phyloP scores from a whole-genome alignment of 2,329 filamentous ascomycete genomes.

The Ophioceras dolichostomum region DNA sequence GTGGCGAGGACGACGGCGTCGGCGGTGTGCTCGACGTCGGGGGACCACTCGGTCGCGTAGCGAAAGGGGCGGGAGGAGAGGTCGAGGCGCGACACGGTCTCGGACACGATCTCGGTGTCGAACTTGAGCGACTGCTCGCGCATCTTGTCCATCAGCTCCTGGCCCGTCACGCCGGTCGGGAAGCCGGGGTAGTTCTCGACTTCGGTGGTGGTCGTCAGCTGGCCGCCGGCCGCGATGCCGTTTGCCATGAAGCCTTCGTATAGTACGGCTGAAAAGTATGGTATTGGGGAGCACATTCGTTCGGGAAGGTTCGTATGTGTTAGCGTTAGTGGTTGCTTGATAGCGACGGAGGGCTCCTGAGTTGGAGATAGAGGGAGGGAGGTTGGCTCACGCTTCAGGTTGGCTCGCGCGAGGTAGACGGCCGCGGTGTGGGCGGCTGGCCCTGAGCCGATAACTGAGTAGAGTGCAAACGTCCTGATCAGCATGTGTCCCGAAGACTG shows the following conservation, averaged over 20 bases:
- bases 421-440: conserved; percentile 95
- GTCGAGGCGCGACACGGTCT: conserved; percentile 85
- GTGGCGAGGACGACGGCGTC: conserved; percentile 92
- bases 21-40: conserved; percentile 73
- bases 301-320: not conserved
- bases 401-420: conserved; percentile 88
- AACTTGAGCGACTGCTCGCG: conserved; percentile 81
- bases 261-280: conserved; percentile 68
- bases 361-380: not conserved
- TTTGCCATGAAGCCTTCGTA: conserved; percentile 98
- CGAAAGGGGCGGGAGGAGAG: conserved; percentile 77
- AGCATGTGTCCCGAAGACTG: conserved; percentile 3
- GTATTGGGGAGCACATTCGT: too few species aligned
- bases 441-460: conserved; percentile 73
- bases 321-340: conserved; percentile 2
- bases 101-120: conserved; percentile 84
- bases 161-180: conserved; percentile 75
- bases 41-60: conserved; percentile 83
- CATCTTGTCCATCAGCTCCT: conserved; percentile 92
- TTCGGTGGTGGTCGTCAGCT: conserved; percentile 96
- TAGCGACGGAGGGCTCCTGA: not conserved
- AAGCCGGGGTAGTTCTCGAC: conserved; percentile 98
- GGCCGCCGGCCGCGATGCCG: conserved; percentile 88
- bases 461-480: too few species aligned
- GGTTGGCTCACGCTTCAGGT: conserved; percentile 66